Evolutionary conservation across 2,329 filamentous ascomycete genomes (phyloP).

Genomic region (Sordariomycetes sp.): DNA sequence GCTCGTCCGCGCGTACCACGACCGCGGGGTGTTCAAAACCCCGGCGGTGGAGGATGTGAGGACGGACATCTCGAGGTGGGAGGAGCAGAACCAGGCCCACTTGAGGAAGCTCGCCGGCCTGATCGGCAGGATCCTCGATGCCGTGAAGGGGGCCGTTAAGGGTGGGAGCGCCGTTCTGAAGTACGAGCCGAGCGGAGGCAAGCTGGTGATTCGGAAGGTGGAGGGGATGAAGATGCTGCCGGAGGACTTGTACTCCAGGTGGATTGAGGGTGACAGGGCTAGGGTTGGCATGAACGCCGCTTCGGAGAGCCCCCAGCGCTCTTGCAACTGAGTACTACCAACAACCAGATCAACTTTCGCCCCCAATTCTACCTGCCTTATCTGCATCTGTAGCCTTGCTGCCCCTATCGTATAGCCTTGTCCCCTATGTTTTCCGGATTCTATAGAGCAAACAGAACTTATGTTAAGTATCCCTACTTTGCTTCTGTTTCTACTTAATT

Average conservation of each 20-base stretch:
- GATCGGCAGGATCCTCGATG: constrained; percentile 17
- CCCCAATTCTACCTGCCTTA: too few relatives aligned
- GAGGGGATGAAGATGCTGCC: constrained; percentile 14
- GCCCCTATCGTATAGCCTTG: too few relatives aligned
- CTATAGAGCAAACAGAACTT: too few relatives aligned
- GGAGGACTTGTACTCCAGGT: constrained; percentile 19
- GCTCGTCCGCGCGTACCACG: constrained; percentile 31
- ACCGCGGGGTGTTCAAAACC: constrained; percentile 20
- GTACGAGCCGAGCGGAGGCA: constrained; percentile 10
- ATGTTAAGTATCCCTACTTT: too few relatives aligned
- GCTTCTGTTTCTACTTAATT: too few relatives aligned
- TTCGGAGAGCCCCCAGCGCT: too few relatives aligned
- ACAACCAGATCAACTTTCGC: too few relatives aligned
- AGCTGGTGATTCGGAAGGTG: not conserved
- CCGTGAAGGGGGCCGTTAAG: constrained; percentile 14
- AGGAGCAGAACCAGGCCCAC: constrained; percentile 17
- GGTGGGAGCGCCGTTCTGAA: constrained; percentile 10
- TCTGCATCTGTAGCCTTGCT: too few relatives aligned
- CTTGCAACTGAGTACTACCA: not conserved
- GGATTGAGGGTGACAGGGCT: not conserved
- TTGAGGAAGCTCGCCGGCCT: constrained; percentile 19
- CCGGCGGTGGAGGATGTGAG: constrained; percentile 24
- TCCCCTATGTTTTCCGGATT: too few relatives aligned
- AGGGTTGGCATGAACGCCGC: too few relatives aligned
- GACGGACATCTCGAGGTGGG: constrained; percentile 20